Evolutionary conservation across 768 basidiomycete genomes (phyloP).

Genomic region (Trichaptum fuscoviolaceum): DNA sequence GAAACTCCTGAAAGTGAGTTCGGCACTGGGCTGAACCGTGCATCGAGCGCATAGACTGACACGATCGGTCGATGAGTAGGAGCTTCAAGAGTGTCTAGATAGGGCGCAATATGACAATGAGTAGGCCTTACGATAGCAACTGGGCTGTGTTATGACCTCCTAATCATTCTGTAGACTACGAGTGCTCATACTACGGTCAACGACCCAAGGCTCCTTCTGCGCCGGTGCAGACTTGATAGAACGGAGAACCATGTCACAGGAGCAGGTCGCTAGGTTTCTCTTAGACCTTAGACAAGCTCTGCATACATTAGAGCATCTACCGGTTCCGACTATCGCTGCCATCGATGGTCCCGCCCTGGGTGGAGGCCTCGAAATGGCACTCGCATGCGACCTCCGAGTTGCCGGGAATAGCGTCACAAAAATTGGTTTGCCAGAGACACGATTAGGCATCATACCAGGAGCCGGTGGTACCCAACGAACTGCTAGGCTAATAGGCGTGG

Average conservation of each 20-base stretch:
- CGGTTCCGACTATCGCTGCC: constrained; percentile 87
- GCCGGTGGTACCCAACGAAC: constrained; percentile 87
- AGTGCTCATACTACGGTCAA: constrained; percentile 78
- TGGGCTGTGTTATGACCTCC: constrained; percentile 7
- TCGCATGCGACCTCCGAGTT: constrained; percentile 88
- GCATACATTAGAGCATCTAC: constrained; percentile 70
- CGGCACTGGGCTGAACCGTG: background rate
- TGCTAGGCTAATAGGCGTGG: constrained; percentile 68
- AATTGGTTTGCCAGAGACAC: constrained; percentile 81
- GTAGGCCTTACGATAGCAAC: constrained; percentile 29
- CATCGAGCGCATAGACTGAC: constrained; percentile 9
- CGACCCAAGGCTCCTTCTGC: constrained; percentile 76
- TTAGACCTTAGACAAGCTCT: constrained; percentile 66
- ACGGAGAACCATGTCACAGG: constrained; percentile 72
- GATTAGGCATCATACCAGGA: constrained; percentile 81
- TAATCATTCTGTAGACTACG: constrained; percentile 46
- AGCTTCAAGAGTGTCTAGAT: constrained; percentile 67
- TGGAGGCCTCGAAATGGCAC: constrained; percentile 83
- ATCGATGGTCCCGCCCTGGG: constrained; percentile 93
- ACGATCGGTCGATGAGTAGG: constrained; percentile 35
- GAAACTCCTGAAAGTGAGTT: constrained; percentile 55
- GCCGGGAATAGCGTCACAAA: constrained; percentile 76
- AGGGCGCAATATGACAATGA: constrained; percentile 60
- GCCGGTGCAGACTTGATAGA: constrained; percentile 89
- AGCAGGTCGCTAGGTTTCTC: constrained; percentile 75